Evolutionary conservation across 2,329 filamentous ascomycete species (phyloP), one percentile per base, ranked within the genome.

Genomic region (Fusarium coffeatum): DNA sequence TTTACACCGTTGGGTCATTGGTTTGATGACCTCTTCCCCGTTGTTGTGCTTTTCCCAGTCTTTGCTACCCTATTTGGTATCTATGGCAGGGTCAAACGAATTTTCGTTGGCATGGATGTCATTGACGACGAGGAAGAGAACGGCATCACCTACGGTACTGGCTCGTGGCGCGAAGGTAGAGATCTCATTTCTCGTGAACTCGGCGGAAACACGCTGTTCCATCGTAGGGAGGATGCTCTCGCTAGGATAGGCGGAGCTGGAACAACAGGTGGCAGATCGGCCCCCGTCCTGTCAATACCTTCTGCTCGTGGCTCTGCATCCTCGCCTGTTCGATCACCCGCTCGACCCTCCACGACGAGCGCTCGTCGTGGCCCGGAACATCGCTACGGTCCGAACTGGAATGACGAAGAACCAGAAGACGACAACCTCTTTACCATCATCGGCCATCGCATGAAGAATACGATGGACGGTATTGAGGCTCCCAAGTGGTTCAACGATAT

Each of bases 111-210:
- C 37, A 82, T 84, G 59, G 88, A 93, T 41, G 83, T 94, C 2
- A 89, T 94, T 45, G 92, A 93, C 37, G 92, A 94, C 41, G 91
- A 92, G 16, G 87, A 89, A 22, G 89, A 90, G 27, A 88, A 88
- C 51, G 83, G 85, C 9, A 84, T 84, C 5, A 88, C 87, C 5
- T 93, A 91, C 69, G 93, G 93, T 16, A 90, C 90, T 1, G 93
- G 93, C 2, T 91, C 91, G 2, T 98, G 95, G 96, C 89, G 94
- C 48, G 96, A 98, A 81, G 96, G 96, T 5, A 88, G 93, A 53
- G 92, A 94, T 51, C 86, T 99, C 28, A 97, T 99, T 67, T 93
- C 97, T 68, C 89, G 93, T 28, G 96, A 98, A 77, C 80, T 94
- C 10, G 89, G 90, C 64, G 91, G 91, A 16, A 87, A 85, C 37